Base-by-base conservation (phyloP, 306 rosid genomes). In the Vigna reflexopilosa region DNA sequence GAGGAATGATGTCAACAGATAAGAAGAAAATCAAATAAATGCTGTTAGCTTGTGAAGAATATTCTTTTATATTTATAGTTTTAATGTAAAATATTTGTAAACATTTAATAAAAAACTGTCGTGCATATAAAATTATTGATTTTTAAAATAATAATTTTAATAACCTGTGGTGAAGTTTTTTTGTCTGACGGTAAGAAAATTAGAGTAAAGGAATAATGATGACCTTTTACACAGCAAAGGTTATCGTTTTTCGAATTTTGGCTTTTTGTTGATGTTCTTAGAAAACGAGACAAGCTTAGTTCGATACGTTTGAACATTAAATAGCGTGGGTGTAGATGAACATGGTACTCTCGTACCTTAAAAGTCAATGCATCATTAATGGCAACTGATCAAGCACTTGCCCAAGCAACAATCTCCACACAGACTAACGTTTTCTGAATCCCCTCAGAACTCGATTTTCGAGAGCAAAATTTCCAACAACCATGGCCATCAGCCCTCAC, bases 401-500 rank as follows among this genome's bases (percentile, higher is more conserved):
- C 9, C 49, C 70, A 65, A 65, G 14, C 42, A 28, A 14, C 49
- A 9, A 65, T 65, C 30, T 38, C n/a, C 34, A 19, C 70, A 40
- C 32, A 9, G 7, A 14, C 12, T 5, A 38, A 4, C 17, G 19
- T 40, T n/a, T 66, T 66, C 34, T 42, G 5, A 10, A 44, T 67
- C 17, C 36, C 28, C 34, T 15, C n/a, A 17, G 16, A 69, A 11
- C 32, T 51, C 17, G 2, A 6, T 30, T 19, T 26, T 24, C 50
- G 1, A 5, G 19, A 28, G 6, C 20, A 15, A 14, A 32, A 7
- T 4, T n/a, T 4, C 0, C 20, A 44, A 1, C 4, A 2, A 71
- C 14, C 13, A 87, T 87, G 91, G 68, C 70, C 7, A 78, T 40
- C 9, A 78, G 26, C 2, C 75, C 77, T 16, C 91, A 87, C 38